A percentile compares a stretch with the other conserved stretches of the same genome.
phyloP scores from a whole-genome alignment of 352 stramenopile species.

The Globisporangium iwayamae region DNA sequence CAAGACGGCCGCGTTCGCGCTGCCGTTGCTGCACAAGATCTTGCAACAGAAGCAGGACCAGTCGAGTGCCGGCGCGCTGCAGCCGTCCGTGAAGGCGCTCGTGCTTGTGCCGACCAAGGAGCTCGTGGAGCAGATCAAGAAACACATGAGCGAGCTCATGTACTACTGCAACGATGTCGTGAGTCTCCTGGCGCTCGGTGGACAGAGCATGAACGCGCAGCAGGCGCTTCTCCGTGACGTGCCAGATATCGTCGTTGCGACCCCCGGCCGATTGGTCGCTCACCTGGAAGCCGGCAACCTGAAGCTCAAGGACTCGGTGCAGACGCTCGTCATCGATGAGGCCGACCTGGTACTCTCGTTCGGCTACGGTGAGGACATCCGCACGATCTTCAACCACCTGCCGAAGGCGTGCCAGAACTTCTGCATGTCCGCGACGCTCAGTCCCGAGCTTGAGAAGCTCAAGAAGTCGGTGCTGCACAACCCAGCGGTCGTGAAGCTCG shows the following conservation, averaged over 20 bases:
- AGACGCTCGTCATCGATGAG: conserved; percentile 98
- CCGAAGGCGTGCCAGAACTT: conserved; percentile 98
- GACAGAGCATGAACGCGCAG: conserved; percentile 88
- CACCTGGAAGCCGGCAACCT: conserved; percentile 82
- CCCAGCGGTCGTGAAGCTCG: conserved; percentile 95
- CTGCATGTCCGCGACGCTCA: conserved; percentile 98
- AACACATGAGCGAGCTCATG: conserved; percentile 90
- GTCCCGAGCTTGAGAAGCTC: conserved; percentile 93
- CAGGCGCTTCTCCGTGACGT: conserved; percentile 82
- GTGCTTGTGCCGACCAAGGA: conserved; percentile 97
- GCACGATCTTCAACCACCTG: conserved; percentile 91
- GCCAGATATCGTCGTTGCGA: conserved; percentile 93
- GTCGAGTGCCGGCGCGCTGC: conserved; percentile 23
- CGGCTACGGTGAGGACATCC: conserved; percentile 92
- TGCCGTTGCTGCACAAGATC: conserved; percentile 92
- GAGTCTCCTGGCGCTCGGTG: conserved; percentile 87
- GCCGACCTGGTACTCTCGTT: conserved; percentile 98
- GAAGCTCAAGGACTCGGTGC: conserved; percentile 86
- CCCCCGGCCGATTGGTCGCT: conserved; percentile 91
- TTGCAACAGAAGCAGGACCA: conserved; percentile 76
- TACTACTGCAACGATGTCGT: conserved; percentile 97
- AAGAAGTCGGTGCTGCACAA: conserved; percentile 98
- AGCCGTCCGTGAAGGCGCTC: conserved; percentile 74
- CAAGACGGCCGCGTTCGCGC: conserved; percentile 93
- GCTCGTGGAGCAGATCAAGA: conserved; percentile 94